Evolutionary conservation across 345 rosid genomes (phyloP).

Genomic region (Mercurialis annua): DNA sequence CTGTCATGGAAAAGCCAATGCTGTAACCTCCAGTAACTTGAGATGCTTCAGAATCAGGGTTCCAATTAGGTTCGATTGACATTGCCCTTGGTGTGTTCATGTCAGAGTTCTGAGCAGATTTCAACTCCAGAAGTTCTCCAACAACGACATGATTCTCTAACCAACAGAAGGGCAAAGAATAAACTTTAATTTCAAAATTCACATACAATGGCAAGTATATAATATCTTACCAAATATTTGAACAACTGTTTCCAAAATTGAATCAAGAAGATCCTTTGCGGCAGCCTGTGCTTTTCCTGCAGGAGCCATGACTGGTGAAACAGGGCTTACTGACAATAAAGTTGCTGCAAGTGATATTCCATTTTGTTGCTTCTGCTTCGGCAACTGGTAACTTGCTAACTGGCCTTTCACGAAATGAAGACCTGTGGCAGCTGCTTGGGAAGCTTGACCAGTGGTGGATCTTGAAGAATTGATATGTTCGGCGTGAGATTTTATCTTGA

Average conservation of each 20-base stretch:
- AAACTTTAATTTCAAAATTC: background rate
- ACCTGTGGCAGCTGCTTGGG: slow-evolving; percentile 40
- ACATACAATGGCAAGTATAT: slow-evolving; percentile 11
- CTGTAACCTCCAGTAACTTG: slow-evolving; percentile 92
- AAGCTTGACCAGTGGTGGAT: slow-evolving; percentile 46
- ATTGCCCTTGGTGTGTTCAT: slow-evolving; percentile 65
- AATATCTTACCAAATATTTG: slow-evolving; percentile 74
- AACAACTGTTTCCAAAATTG: slow-evolving; percentile 75
- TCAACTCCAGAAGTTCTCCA: slow-evolving; percentile 87
- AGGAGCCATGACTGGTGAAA: slow-evolving; percentile 94
- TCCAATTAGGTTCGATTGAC: slow-evolving; percentile 61
- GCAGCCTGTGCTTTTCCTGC: slow-evolving; percentile 90
- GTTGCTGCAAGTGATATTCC: slow-evolving; percentile 62
- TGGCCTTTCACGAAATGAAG: slow-evolving; percentile 60
- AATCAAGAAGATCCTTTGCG: slow-evolving; percentile 87
- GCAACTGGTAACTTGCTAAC: slow-evolving; percentile 57
- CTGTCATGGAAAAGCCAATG: slow-evolving; percentile 89
- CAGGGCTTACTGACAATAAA: slow-evolving; percentile 90
- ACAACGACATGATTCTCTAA: slow-evolving; percentile 88
- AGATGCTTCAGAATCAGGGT: slow-evolving; percentile 70
- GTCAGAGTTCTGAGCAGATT: slow-evolving; percentile 55
- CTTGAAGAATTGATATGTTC: slow-evolving; percentile 61
- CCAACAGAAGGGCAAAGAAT: background rate
- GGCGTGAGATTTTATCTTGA: slow-evolving; percentile 77
- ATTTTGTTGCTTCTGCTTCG: slow-evolving; percentile 77